These are phyloP conservation scores for Stipa capillata DNA, from an alignment of 176 grass and related monocot genomes.

Conservation along the genomic window DNA sequence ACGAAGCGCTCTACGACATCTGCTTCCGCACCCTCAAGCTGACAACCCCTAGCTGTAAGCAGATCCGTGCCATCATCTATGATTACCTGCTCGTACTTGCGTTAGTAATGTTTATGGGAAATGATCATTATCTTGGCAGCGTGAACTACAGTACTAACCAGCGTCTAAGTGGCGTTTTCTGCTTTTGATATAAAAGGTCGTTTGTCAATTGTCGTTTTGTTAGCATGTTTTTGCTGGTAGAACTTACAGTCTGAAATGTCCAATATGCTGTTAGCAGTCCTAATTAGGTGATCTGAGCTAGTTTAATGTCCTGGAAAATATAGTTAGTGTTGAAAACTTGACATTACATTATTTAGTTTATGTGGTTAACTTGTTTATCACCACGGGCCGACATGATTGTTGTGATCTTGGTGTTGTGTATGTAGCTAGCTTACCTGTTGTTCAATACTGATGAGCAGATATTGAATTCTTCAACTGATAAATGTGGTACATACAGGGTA, in stretches of 20 bases:
- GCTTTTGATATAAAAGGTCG: neutral
- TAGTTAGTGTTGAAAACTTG: neutral
- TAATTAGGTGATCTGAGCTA: neutral
- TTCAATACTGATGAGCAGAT: neutral
- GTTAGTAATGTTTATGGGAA: neutral
- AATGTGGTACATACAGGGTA: neutral
- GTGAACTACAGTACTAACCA: neutral
- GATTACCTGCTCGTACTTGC: neutral
- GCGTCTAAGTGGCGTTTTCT: neutral
- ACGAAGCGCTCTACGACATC: slow-evolving; percentile 78
- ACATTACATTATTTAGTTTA: neutral
- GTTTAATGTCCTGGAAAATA: neutral
- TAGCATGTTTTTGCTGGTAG: neutral
- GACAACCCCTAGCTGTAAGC: slow-evolving; percentile 78
- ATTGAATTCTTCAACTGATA: neutral
- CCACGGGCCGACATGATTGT: neutral
- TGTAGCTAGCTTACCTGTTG: neutral
- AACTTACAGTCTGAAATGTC: neutral
- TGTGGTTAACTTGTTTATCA: neutral
- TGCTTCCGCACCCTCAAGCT: slow-evolving; percentile 87
- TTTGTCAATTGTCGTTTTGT: neutral
- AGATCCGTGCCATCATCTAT: neutral
- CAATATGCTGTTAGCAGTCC: neutral
- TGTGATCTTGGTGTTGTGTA: neutral
- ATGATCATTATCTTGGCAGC: neutral